Evolutionary conservation across 1,139 yeast species (phyloP).

Genomic region (Debaryomyces coudertii): DNA sequence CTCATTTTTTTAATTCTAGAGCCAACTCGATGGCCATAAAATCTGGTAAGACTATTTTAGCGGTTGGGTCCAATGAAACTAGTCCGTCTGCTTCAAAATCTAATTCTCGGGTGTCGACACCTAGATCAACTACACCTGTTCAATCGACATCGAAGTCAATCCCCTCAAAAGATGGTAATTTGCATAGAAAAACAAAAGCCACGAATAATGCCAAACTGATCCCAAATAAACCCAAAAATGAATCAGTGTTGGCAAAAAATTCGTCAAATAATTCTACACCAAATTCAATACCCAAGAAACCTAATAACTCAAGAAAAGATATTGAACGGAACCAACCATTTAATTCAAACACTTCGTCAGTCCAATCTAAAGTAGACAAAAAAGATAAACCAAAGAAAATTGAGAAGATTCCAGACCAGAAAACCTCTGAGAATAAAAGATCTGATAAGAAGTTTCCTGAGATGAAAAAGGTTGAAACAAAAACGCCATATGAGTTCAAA

Average conservation of each 20-base stretch:
- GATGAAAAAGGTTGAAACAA: not conserved
- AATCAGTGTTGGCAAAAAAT: not conserved
- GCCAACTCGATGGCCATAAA: slow-evolving; percentile 39
- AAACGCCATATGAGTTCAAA: not conserved
- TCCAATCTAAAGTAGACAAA: not conserved
- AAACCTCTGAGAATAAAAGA: not conserved
- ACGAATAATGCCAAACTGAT: not conserved
- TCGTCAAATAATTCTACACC: not conserved
- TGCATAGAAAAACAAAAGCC: not conserved
- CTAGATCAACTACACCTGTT: slow-evolving; percentile 9
- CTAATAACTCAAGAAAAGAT: not conserved
- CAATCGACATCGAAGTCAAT: not conserved
- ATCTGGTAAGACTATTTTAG: slow-evolving; percentile 46
- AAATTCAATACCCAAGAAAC: not conserved
- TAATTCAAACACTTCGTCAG: not conserved
- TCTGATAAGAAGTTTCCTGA: not conserved
- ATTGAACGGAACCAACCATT: not conserved
- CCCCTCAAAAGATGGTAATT: not conserved
- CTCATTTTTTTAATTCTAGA: slow-evolving; percentile 40
- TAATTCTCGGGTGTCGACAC: slow-evolving; percentile 11
- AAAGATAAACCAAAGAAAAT: not conserved
- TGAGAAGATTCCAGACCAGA: not conserved
- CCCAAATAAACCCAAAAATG: not conserved
- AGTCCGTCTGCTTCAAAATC: slow-evolving; percentile 16
- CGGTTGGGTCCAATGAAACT: slow-evolving; percentile 36